Base-by-base conservation (phyloP, 2,329 filamentous ascomycete species). In the Coccinonectria pachysandricola region DNA sequence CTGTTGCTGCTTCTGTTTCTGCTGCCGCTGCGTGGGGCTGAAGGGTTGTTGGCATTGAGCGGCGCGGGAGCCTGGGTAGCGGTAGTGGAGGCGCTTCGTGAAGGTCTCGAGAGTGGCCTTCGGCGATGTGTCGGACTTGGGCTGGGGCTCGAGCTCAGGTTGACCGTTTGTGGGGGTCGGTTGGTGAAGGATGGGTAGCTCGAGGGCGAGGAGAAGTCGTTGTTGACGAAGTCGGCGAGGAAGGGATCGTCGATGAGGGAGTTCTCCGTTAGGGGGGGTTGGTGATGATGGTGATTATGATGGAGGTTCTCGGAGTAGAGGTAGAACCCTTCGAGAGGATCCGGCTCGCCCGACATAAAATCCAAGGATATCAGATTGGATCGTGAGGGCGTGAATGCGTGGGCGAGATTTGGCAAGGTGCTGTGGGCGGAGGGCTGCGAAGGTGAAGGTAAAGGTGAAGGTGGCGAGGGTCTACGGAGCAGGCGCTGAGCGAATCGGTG, bases 131-230 rank as follows among this genome's bases (percentile, higher is more conserved):
- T 30, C 23, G 25, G 28, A 12, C 10, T 11, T 12, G 12, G 21
- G 17, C 16, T 24, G 21, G 8, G 18, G 22, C 21, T 12, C 15
- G 9, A 16, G 27, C 26, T 15, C 12, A 34, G 34, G 15, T 10
- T 15, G 22, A 32, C 35, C 17, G 18, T 37, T 12, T 28, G 39
- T 13, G 24, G 41, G 29, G 31, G 26, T 28, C 24, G 18, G 26
- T 32, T 30, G 9, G 33, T 38, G 32, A 56, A 49, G 19, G 45
- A 36, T 5, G 52, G 50, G 25, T 56, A 57, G 9, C 36, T 45
- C 12, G 55, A 56, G 12, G 54, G 54, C 3, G 54, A 57, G 7
- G 53, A 56, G 27, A 54, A 53, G 9, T 53, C 43, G 26, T 32
- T 32, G 19, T 48, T 43, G 20, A 39, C 33, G 14, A 57, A 28